phyloP scores from a whole-genome alignment of 164 flowering plant genomes.

The Stephania cephalantha region DNA sequence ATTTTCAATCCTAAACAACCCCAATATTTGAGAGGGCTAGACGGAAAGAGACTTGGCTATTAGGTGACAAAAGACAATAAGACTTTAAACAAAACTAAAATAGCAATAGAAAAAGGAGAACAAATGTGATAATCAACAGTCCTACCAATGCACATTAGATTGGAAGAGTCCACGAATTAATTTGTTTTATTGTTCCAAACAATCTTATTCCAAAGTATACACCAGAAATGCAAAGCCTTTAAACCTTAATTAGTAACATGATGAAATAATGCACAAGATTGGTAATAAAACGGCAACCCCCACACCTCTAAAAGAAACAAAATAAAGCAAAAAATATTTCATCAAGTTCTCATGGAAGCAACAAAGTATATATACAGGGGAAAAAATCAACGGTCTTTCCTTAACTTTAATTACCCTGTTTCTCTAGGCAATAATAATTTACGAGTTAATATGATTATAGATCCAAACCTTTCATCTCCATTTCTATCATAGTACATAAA shows the following conservation, averaged over 20 bases:
- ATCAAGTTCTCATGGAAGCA: neutral
- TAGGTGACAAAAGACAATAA: neutral
- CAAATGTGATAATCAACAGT: no score
- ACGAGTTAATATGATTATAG: neutral
- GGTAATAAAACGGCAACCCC: neutral
- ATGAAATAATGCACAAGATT: neutral
- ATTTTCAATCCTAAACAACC: neutral
- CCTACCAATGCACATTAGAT: neutral
- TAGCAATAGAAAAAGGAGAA: no score
- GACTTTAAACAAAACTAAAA: no score
- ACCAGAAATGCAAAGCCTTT: neutral
- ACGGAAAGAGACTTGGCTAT: neutral
- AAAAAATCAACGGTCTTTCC: neutral
- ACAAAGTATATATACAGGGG: neutral
- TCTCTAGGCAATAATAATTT: neutral
- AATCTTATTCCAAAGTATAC: neutral
- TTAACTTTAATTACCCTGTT: neutral
- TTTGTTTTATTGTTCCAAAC: neutral
- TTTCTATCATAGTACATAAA: neutral
- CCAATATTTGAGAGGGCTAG: neutral
- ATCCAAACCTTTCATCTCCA: neutral
- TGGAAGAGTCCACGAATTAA: no score
- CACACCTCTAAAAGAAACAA: neutral
- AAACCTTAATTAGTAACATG: neutral
- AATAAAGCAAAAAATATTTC: neutral